These are phyloP conservation scores for Zymoseptoria ardabiliae DNA, from an alignment of 2,329 filamentous ascomycete species.

Conservation along the genomic window DNA sequence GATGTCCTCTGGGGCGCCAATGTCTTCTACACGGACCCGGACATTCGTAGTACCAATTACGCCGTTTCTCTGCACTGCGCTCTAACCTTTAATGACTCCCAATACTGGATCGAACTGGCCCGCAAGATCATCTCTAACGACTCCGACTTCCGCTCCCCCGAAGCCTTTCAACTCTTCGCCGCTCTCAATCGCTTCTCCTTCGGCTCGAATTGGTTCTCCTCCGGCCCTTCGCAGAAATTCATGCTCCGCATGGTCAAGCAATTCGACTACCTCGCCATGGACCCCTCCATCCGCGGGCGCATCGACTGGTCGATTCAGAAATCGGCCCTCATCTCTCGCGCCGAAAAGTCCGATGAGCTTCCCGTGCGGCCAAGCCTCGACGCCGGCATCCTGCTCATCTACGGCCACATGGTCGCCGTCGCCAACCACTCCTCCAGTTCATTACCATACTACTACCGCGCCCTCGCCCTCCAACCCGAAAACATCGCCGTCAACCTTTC, in stretches of 20 bases:
- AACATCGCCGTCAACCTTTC: conserved; percentile 75
- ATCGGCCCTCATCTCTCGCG: conserved; percentile 30
- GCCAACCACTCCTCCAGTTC: conserved; percentile 78
- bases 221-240: conserved; percentile 79
- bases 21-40: conserved; percentile 61
- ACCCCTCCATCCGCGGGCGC: conserved; percentile 41
- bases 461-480: conserved; percentile 58
- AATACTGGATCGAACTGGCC: conserved; percentile 65
- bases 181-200: conserved; percentile 70
- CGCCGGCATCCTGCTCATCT: conserved; percentile 74
- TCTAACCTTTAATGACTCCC: conserved; percentile 67
- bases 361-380: conserved; percentile 49
- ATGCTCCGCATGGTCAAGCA: conserved; percentile 85
- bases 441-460: conserved; percentile 74
- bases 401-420: conserved; percentile 72
- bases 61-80: conserved; percentile 54
- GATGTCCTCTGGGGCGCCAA: conserved; percentile 68
- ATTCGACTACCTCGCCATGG: conserved; percentile 64
- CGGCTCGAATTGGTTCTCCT: conserved; percentile 67
- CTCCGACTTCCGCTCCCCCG: conserved; percentile 58
- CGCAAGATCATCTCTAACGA: conserved; percentile 81
- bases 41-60: conserved; percentile 22
- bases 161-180: conserved; percentile 77
- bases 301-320: conserved; percentile 37
- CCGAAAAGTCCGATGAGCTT: conserved; percentile 4